A percentile compares a stretch with the other conserved stretches of the same genome.
These are phyloP conservation scores for Conoideocrella luteorostrata DNA, from an alignment of 2,329 filamentous ascomycete genomes.

Conservation along the genomic window DNA sequence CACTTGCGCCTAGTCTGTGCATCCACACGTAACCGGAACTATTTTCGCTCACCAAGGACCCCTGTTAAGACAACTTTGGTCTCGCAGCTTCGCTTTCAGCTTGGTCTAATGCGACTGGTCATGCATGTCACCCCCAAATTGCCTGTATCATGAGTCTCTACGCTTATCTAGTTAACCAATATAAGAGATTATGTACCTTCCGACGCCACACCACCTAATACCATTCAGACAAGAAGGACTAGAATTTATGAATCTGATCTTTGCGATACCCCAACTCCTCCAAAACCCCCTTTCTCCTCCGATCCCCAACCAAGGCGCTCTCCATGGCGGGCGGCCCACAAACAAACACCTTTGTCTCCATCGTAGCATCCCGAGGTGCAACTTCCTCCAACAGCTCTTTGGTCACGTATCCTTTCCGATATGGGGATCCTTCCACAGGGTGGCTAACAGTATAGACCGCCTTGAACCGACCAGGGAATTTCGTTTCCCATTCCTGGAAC, in stretches of 20 bases:
- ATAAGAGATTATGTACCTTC: too few species aligned
- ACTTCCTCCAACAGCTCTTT: constrained; percentile 95
- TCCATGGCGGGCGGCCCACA: constrained; percentile 90
- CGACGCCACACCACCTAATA: too few species aligned
- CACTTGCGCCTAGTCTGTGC: too few species aligned
- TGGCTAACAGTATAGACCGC: constrained; percentile 92
- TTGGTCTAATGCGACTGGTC: too few species aligned
- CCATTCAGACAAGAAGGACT: too few species aligned
- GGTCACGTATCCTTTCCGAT: constrained; percentile 72
- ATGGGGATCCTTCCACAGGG: constrained; percentile 69
- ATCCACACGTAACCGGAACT: too few species aligned
- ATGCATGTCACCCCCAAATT: too few species aligned
- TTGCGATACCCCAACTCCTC: constrained; percentile 66
- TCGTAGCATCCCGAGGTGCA: constrained; percentile 82
- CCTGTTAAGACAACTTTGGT: too few species aligned
- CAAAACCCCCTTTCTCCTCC: constrained; percentile 87
- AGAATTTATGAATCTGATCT: constrained; percentile 96
- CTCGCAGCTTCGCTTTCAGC: too few species aligned
- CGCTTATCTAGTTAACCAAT: too few species aligned
- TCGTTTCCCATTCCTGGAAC: constrained; percentile 83
- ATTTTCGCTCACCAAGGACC: too few species aligned
- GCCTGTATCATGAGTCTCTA: too few species aligned
- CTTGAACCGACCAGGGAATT: constrained; percentile 88
- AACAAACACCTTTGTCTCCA: constrained; percentile 94
- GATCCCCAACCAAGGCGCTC: constrained; percentile 79